These are phyloP conservation scores for Trifolium fragiferum DNA, from an alignment of 306 rosid species.

Conservation along the genomic window DNA sequence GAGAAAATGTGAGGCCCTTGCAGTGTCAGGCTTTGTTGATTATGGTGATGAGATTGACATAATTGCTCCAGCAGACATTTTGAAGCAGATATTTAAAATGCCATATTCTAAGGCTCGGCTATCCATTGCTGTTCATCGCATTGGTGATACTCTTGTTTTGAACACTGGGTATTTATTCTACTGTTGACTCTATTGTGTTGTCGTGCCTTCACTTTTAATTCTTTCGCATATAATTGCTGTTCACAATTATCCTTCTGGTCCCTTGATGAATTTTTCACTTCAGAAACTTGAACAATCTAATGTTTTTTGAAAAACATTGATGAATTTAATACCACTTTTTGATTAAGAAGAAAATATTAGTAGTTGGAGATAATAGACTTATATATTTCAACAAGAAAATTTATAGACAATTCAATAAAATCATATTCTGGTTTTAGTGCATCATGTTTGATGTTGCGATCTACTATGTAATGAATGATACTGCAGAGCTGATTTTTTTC, in stretches of 20 bases:
- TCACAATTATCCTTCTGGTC: conserved; percentile 37
- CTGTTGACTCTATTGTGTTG: conserved; percentile 16
- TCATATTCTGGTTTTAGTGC: conserved; percentile 30
- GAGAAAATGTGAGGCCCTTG: conserved; percentile 90
- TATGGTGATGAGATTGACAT: conserved; percentile 97
- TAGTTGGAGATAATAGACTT: conserved; percentile 8
- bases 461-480: not conserved
- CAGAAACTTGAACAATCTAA: conserved; percentile 32
- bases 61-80: conserved; percentile 88
- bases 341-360: conserved; percentile 1
- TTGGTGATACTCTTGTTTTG: conserved; percentile 88
- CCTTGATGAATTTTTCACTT: conserved; percentile 31
- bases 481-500: conserved; percentile 25
- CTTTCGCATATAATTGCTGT: conserved; percentile 21
- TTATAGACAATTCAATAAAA: not conserved
- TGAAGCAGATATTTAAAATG: conserved; percentile 96
- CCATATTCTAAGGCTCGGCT: conserved; percentile 95
- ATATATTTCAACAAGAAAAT: conserved; percentile 28
- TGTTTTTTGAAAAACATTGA: conserved; percentile 31
- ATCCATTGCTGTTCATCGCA: conserved; percentile 86
- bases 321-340: conserved; percentile 10
- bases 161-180: conserved; percentile 67
- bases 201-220: conserved; percentile 22
- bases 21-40: conserved; percentile 87
- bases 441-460: conserved; percentile 23